Base-by-base conservation (phyloP, 2,329 filamentous ascomycete genomes). In the Talaromyces amestolkiae region DNA sequence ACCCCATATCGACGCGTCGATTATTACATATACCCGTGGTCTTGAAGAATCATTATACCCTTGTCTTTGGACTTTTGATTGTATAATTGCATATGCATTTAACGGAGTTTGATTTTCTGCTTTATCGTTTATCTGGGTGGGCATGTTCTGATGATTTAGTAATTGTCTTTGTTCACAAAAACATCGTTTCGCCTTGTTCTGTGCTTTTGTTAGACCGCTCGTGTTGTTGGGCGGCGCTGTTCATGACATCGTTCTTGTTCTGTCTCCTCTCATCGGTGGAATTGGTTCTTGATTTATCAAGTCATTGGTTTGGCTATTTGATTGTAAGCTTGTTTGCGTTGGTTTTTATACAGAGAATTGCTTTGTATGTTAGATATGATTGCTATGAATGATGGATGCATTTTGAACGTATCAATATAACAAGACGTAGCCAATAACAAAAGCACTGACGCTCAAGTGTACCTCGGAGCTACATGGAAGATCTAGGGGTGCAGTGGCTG, bases 381-480 rank as follows among this genome's bases (percentile, higher is more conserved):
- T 61, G 66, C 65, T 58, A 69, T 68, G 68, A 68, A 60, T 69
- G 68, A 67, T 64, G 66, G 70, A 69, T 70, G 62, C 61, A 66
- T 68, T 69, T 53, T 53, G 6, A 31, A 31, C 7, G 6, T 37
- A 13, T 37, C 10, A 7, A 10, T 7, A 3, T 11, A 37, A 37
- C 13, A 13, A 37, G 9, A 37, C 13, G 35, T 31, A 31, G 27
- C 27, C 27, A 31, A 4, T 31, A 7, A 31, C 7, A 31, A 31
- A 31, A 31, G 27, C 27, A 31, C 27, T 31, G 5, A 31, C 4
- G 27, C 27, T 31, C 5, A 31, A 31, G 27, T 31, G 7, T 31
- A 31, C 27, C 27, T 31, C 27, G 27, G 27, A 31, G 27, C 27
- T 3, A 31, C 27, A 31, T 6, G 27, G 27, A 37, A 37, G 35